Base-by-base conservation (phyloP, 2,329 filamentous ascomycete species). In the Cladosporium sp. region DNA sequence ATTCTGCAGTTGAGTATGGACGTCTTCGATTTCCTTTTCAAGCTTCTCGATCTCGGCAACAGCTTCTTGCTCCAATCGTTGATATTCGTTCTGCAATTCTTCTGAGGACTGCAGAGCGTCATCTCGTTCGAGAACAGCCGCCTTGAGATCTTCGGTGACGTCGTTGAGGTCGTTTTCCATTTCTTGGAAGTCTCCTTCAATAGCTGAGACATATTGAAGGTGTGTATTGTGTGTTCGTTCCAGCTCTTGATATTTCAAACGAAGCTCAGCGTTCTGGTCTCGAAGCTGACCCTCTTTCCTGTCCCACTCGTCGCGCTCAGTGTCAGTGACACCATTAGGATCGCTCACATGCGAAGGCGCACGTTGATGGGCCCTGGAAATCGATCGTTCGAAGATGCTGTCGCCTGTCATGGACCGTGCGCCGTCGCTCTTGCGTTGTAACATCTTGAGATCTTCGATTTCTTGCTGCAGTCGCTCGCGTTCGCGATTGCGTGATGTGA, bases 381-480 rank as follows among this genome's bases (percentile, higher is more conserved):
- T 91, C 0, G 93, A 97, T n/a, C 94, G 86, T 61, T 97, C 94
- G 34, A 97, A 84, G 43, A 97, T 88, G 71, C 92, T 96, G 70
- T 97, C 94, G 5, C 93, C 86, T 1, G 91, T 80, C 56, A 83
- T 74, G 3, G 84, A 86, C 59, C 81, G 76, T 69, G 65, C 82
- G 3, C 51, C 51, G 62, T 84, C 88, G 30, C 84, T 85, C 63
- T 90, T 86, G 57, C 92, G 87, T 64, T 92, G 88, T 1, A 89
- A 86, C 67, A 97, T 85, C 75, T 97, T 99, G 62, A 99, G 80
- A 62, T 97, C 92, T 74, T 99, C 94, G 63, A 97, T 97, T 72
- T 99, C 93, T 70, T 96, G 91, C 73, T 97, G 96, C 8, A 99
- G 80, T 5, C 92, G 86, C 71, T 97, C 92, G 70, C 96, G 95